A percentile compares a stretch with the other conserved stretches of the same genome.
These are phyloP conservation scores for Moesziomyces parantarcticus DNA, from an alignment of 1,284 basidiomycete genomes.

Conservation along the genomic window DNA sequence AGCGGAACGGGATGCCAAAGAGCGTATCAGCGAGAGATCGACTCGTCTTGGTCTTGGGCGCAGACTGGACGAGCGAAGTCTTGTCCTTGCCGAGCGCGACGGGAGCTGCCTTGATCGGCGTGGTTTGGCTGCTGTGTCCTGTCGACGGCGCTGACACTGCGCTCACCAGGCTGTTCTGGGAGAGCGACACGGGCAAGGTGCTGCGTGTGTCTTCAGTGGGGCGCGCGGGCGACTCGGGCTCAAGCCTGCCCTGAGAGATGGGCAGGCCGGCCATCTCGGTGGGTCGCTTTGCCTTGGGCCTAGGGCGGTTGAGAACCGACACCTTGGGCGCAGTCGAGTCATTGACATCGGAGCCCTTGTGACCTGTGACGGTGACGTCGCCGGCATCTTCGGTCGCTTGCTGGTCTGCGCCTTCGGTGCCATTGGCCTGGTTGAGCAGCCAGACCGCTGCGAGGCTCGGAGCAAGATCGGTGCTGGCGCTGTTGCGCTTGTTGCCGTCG, in stretches of 20 bases:
- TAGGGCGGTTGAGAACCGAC: slow-evolving; percentile 52
- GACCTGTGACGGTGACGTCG: slow-evolving; percentile 14
- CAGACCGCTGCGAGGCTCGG: slow-evolving; percentile 60
- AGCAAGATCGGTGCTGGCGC: slow-evolving; percentile 48
- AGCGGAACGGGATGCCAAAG: slow-evolving; percentile 48
- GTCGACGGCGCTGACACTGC: background rate
- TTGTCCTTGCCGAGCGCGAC: slow-evolving; percentile 45
- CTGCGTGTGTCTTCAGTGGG: slow-evolving; percentile 44
- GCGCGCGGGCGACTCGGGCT: slow-evolving; percentile 16
- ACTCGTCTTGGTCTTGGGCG: slow-evolving; percentile 46
- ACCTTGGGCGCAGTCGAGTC: slow-evolving; percentile 9
- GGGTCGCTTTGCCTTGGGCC: slow-evolving; percentile 32
- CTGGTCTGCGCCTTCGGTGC: slow-evolving; percentile 4
- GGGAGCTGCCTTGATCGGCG: slow-evolving; percentile 7
- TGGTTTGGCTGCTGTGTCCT: background rate
- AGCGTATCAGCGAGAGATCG: slow-evolving; percentile 62
- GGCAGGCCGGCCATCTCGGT: slow-evolving; percentile 49
- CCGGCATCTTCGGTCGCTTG: slow-evolving; percentile 10
- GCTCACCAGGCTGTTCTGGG: slow-evolving; percentile 18
- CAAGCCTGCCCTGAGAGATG: slow-evolving; percentile 48
- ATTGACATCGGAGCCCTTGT: background rate
- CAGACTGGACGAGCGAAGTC: slow-evolving; percentile 53
- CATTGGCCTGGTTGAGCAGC: slow-evolving; percentile 47
- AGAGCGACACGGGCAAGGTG: slow-evolving; percentile 38
- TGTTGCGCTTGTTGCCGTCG: slow-evolving; percentile 34